Evolutionary conservation across 2,329 filamentous ascomycete genomes (phyloP).

Genomic region (Clarireedia paspali): DNA sequence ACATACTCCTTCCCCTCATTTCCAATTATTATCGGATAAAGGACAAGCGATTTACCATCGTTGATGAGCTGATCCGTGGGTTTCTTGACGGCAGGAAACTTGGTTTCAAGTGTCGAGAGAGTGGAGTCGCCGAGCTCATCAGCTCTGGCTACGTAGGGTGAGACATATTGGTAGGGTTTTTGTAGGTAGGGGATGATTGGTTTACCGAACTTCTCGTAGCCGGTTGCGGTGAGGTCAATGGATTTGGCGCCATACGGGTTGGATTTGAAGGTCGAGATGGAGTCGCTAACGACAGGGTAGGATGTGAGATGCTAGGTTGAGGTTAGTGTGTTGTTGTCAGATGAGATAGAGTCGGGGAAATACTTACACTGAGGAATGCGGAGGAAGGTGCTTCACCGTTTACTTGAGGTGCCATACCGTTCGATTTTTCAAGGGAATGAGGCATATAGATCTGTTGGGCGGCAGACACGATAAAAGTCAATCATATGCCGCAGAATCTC

Average conservation of each 20-base stretch:
- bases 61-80: constrained; percentile 62
- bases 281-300: constrained; percentile 77
- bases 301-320: constrained; percentile 64
- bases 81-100: constrained; percentile 68
- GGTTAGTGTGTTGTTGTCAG: background rate
- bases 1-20: constrained; percentile 56
- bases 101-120: constrained; percentile 61
- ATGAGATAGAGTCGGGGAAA: constrained; percentile 26
- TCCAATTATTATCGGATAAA: constrained; percentile 55
- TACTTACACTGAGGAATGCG: constrained; percentile 37
- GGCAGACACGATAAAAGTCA: background rate
- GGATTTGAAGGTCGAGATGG: constrained; percentile 68
- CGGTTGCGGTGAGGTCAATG: constrained; percentile 36
- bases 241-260: constrained; percentile 81
- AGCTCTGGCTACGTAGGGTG: constrained; percentile 76
- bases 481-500: background rate
- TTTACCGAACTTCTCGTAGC: constrained; percentile 48
- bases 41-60: constrained; percentile 53
- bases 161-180: constrained; percentile 73
- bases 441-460: constrained; percentile 12
- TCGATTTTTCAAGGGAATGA: constrained; percentile 11
- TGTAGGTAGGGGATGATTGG: constrained; percentile 72
- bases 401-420: constrained; percentile 36
- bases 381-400: constrained; percentile 43
- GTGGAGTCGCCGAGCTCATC: constrained; percentile 69